Evolutionary conservation across 1,139 yeast genomes (phyloP).

Genomic region (Diutina catenulata): DNA sequence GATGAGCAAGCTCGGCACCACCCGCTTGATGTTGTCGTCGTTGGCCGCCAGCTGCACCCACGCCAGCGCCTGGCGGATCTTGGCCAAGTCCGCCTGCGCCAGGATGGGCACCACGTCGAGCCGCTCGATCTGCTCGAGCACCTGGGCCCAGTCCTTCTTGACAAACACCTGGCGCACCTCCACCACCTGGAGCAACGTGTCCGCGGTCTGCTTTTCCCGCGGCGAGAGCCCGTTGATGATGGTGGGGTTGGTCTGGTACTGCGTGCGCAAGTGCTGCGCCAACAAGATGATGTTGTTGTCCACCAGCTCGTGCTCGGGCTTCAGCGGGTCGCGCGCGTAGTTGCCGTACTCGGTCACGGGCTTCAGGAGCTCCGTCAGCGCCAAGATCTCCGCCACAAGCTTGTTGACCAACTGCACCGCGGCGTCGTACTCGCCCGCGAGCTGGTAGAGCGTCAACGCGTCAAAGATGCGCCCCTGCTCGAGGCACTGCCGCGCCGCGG

Average conservation of each 20-base stretch:
- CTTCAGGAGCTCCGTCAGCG: constrained; percentile 61
- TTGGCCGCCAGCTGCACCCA: constrained; percentile 33
- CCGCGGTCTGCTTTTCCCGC: constrained; percentile 49
- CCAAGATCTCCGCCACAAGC: constrained; percentile 67
- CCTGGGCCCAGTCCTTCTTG: constrained; percentile 47
- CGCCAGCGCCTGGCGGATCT: constrained; percentile 29
- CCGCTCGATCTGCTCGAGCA: constrained; percentile 43
- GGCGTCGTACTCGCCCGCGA: constrained; percentile 79
- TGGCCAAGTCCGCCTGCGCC: constrained; percentile 24
- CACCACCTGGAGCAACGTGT: constrained; percentile 52
- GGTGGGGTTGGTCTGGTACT: constrained; percentile 39
- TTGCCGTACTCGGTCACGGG: constrained; percentile 35
- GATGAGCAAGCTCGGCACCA: constrained; percentile 68
- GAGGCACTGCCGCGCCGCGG: constrained; percentile 79
- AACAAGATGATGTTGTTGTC: constrained; percentile 41
- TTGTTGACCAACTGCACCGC: constrained; percentile 72
- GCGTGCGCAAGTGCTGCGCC: constrained; percentile 43
- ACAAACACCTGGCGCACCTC: constrained; percentile 54
- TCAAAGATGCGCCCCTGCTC: constrained; percentile 88
- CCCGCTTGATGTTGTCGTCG: constrained; percentile 55
- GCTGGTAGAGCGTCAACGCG: constrained; percentile 74
- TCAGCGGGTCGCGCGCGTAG: constrained; percentile 17
- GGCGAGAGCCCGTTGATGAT: constrained; percentile 33
- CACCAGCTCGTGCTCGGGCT: constrained; percentile 16
- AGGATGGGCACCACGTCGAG: constrained; percentile 58